Evolutionary conservation across 176 grass and related monocot species (phyloP).

Genomic region (Saccharum spontaneum): DNA sequence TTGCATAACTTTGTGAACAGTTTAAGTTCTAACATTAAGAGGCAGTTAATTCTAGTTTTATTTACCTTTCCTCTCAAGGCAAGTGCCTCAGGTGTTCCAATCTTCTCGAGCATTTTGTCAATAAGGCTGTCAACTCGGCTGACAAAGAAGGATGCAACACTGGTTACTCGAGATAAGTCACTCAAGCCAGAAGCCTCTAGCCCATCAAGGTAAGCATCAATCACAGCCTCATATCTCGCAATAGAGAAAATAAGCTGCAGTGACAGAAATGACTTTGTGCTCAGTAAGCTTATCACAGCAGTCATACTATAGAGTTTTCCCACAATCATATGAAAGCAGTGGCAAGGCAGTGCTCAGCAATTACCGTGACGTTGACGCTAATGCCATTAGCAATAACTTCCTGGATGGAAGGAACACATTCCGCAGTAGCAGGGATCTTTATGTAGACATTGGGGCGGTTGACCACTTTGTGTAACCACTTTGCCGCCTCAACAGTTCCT

Average conservation of each 20-base stretch:
- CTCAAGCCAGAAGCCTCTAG: constrained; percentile 90
- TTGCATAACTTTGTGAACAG: background rate
- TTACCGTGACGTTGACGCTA: constrained; percentile 98
- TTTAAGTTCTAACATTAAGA: background rate
- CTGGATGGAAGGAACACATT: constrained; percentile 86
- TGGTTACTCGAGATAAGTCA: constrained; percentile 88
- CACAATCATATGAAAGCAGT: background rate
- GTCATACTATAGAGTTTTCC: background rate
- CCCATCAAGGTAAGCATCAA: constrained; percentile 94
- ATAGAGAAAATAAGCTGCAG: constrained; percentile 98
- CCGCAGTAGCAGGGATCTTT: constrained; percentile 96
- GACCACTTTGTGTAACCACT: constrained; percentile 91
- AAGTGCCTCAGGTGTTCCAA: constrained; percentile 93
- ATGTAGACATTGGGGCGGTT: constrained; percentile 92
- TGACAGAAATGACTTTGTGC: constrained; percentile 16
- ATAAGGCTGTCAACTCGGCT: constrained; percentile 89
- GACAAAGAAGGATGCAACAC: constrained; percentile 98
- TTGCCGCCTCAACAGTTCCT: constrained; percentile 89
- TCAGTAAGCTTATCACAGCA: constrained; percentile 15
- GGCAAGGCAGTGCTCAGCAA: constrained; percentile 10
- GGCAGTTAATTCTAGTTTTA: background rate
- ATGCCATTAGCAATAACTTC: constrained; percentile 92
- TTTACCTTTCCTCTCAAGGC: constrained; percentile 88
- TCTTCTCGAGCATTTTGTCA: constrained; percentile 97
- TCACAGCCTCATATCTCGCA: constrained; percentile 93